A percentile compares a stretch with the other conserved stretches of the same genome.
These are phyloP conservation scores for Myriosclerotinia curreyana DNA, from an alignment of 2,329 filamentous ascomycete genomes.

Conservation along the genomic window DNA sequence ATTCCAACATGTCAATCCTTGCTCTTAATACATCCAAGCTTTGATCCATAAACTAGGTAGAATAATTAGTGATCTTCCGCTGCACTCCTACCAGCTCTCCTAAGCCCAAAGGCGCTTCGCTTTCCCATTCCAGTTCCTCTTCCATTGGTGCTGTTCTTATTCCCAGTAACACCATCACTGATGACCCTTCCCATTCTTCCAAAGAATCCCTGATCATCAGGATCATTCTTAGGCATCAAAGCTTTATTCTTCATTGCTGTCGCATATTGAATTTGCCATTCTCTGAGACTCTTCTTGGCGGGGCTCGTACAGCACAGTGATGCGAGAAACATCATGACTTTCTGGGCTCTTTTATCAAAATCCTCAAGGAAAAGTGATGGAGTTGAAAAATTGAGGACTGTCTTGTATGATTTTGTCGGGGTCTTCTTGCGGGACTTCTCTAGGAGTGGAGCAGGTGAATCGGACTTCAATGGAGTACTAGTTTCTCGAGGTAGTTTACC, in stretches of 20 bases:
- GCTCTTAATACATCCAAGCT: constrained; percentile 9
- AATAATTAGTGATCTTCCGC: not conserved
- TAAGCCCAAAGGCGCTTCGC: constrained; percentile 20
- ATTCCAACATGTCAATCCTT: constrained; percentile 5
- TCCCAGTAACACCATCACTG: constrained; percentile 9
- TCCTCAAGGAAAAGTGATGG: constrained; percentile 30
- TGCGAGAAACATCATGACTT: constrained; percentile 49
- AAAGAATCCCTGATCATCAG: constrained; percentile 21
- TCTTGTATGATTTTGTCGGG: constrained; percentile 3
- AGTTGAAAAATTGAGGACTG: constrained; percentile 8
- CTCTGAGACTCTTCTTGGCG: constrained; percentile 48
- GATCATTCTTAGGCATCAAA: constrained; percentile 25
- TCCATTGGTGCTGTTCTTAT: not conserved
- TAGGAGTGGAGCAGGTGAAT: not conserved
- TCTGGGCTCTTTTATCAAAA: constrained; percentile 46
- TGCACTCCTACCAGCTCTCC: constrained; percentile 13
- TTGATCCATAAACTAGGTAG: not conserved
- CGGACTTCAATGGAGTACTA: not conserved
- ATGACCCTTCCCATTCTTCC: constrained; percentile 15
- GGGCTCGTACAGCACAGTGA: constrained; percentile 48
- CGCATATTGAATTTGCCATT: constrained; percentile 52
- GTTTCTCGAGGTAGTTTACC: not conserved
- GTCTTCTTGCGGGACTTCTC: not conserved
- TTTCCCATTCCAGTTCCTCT: constrained; percentile 18
- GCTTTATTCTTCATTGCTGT: constrained; percentile 22